Evolutionary conservation across 2,329 filamentous ascomycete species (phyloP).

Genomic region (Spiromastix sp.): DNA sequence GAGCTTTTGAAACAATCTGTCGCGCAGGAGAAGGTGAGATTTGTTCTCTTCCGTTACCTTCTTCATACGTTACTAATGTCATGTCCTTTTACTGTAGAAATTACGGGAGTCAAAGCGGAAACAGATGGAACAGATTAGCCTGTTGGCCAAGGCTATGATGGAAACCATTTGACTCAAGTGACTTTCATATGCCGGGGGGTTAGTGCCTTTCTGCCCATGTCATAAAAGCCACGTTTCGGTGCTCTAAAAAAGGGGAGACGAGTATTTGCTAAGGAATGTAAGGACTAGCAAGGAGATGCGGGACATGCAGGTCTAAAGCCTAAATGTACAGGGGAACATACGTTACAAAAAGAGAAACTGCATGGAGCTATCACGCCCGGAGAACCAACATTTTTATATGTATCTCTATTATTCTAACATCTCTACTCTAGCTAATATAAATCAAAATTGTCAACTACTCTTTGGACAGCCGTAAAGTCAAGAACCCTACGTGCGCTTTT

Average conservation of each 20-base stretch:
- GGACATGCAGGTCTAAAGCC: too few species aligned
- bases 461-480: background rate
- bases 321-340: too few species aligned
- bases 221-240: background rate
- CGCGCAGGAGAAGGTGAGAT: slow-evolving; percentile 11
- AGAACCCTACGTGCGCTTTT: background rate
- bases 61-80: background rate
- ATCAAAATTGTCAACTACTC: background rate
- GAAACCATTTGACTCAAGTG: slow-evolving; percentile 2
- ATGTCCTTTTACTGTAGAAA: slow-evolving; percentile 8
- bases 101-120: slow-evolving; percentile 10
- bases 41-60: background rate
- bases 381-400: too few species aligned
- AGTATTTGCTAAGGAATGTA: background rate
- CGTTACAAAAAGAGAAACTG: too few species aligned
- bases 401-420: too few species aligned
- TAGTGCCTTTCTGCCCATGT: background rate
- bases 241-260: background rate
- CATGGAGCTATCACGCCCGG: too few species aligned
- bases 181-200: background rate
- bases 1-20: slow-evolving; percentile 9
- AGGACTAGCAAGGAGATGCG: background rate
- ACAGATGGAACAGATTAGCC: slow-evolving; percentile 12
- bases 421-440: too few species aligned
- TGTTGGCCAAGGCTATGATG: slow-evolving; percentile 12